Percentiles rank a stretch among this genome's conserved stretches.
Conservation (phyloP, 1,284 basidiomycete species). For the Ustilago curta region DNA sequence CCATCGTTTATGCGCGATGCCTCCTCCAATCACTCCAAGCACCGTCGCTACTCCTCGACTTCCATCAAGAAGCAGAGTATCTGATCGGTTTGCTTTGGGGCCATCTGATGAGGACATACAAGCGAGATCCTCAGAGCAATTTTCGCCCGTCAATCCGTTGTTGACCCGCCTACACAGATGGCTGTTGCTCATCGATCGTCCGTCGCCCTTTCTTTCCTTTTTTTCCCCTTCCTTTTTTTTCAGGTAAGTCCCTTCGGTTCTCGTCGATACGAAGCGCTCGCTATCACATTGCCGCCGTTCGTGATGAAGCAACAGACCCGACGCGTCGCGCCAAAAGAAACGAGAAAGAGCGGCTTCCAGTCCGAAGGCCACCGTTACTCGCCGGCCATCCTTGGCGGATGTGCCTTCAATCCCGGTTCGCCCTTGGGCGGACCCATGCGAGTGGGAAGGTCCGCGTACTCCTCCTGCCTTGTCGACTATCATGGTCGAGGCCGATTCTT, state of each 20-base stretch:
- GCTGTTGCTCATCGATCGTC: neutral
- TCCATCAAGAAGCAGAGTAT: neutral
- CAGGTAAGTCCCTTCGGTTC: constrained; percentile 26
- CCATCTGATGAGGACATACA: constrained; percentile 24
- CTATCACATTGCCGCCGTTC: neutral
- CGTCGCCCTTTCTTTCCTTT: too few relatives aligned
- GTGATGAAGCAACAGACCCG: neutral
- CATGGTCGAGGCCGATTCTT: constrained; percentile 32
- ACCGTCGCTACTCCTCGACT: neutral
- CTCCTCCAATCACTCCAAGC: constrained; percentile 22
- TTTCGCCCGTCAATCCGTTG: neutral
- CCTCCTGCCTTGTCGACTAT: constrained; percentile 56
- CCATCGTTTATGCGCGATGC: constrained; percentile 44
- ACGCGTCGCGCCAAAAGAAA: neutral
- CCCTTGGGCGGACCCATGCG: constrained; percentile 49
- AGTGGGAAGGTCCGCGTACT: constrained; percentile 69
- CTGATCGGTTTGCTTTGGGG: neutral
- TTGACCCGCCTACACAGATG: neutral
- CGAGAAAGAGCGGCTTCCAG: constrained; percentile 43
- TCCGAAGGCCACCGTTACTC: constrained; percentile 68
- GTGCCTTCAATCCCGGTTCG: constrained; percentile 23
- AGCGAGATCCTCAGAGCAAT: constrained; percentile 35
- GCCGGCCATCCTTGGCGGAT: constrained; percentile 30
- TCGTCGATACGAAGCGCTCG: neutral
- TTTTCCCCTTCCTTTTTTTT: neutral